Evolutionary conservation across 768 basidiomycete genomes (phyloP).

Genomic region (Termitomyces titanicus): DNA sequence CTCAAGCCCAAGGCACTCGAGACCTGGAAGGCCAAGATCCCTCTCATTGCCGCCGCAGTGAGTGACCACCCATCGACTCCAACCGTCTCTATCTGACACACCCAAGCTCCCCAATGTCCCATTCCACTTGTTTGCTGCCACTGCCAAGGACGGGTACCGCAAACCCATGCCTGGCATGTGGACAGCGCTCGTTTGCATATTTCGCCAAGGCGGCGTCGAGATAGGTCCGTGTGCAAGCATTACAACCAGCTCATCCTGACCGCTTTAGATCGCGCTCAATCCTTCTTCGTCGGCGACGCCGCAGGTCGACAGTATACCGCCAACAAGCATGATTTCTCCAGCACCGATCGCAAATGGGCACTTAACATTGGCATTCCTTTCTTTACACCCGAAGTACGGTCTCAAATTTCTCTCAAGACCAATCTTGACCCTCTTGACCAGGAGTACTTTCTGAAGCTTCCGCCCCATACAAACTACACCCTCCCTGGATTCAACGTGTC

Average conservation of each 20-base stretch:
- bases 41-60: conserved; percentile 61
- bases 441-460: conserved; percentile 75
- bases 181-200: conserved; percentile 64
- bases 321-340: conserved; percentile 61
- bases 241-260: neutral
- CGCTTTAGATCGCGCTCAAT: conserved; percentile 53
- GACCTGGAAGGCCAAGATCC: conserved; percentile 77
- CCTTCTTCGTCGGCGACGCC: conserved; percentile 88
- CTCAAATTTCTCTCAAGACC: neutral
- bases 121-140: conserved; percentile 77
- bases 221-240: conserved; percentile 50
- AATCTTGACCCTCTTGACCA: conserved; percentile 23
- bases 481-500: conserved; percentile 71
- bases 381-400: conserved; percentile 77
- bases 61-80: conserved; percentile 14
- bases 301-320: conserved; percentile 62
- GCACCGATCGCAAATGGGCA: conserved; percentile 85
- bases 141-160: conserved; percentile 66
- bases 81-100: neutral
- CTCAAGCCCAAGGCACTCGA: conserved; percentile 44
- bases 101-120: conserved; percentile 67
- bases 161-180: conserved; percentile 92
- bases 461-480: conserved; percentile 34
- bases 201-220: conserved; percentile 47
- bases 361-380: conserved; percentile 72